Conservation (phyloP, 2,329 filamentous ascomycete genomes). For the Neospermospora avenae region DNA sequence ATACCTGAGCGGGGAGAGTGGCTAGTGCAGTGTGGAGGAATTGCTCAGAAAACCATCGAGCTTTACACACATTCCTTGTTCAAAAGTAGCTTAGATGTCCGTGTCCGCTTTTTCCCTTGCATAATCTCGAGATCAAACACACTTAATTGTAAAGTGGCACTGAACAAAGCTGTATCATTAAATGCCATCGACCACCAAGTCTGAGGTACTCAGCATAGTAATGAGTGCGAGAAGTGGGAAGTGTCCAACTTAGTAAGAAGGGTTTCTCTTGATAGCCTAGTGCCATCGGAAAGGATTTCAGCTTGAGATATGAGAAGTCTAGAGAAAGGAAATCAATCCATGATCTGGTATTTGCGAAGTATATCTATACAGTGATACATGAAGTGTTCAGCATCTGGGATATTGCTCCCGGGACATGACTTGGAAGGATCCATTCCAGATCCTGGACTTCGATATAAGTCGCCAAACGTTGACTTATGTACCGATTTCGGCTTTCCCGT, state of each 20-base stretch:
- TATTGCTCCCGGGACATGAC: slow-evolving; percentile 2
- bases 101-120: background rate
- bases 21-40: no score
- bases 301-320: slow-evolving; percentile 9
- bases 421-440: slow-evolving; percentile 7
- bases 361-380: slow-evolving; percentile 11
- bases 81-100: slow-evolving; percentile 5
- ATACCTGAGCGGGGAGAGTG: background rate
- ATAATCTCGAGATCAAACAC: slow-evolving; percentile 6
- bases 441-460: background rate
- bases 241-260: background rate
- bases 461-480: background rate
- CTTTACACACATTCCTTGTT: slow-evolving; percentile 5
- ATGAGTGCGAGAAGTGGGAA: background rate
- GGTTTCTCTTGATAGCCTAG: background rate
- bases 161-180: slow-evolving; percentile 5
- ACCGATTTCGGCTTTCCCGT: background rate
- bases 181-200: slow-evolving; percentile 8
- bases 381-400: slow-evolving; percentile 5
- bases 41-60: no score
- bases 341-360: background rate
- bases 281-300: slow-evolving; percentile 4
- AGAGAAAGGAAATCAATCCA: background rate
- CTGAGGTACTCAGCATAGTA: background rate
- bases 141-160: slow-evolving; percentile 12